Base-by-base conservation (phyloP, 2,329 filamentous ascomycete species). In the Alternaria sp. region DNA sequence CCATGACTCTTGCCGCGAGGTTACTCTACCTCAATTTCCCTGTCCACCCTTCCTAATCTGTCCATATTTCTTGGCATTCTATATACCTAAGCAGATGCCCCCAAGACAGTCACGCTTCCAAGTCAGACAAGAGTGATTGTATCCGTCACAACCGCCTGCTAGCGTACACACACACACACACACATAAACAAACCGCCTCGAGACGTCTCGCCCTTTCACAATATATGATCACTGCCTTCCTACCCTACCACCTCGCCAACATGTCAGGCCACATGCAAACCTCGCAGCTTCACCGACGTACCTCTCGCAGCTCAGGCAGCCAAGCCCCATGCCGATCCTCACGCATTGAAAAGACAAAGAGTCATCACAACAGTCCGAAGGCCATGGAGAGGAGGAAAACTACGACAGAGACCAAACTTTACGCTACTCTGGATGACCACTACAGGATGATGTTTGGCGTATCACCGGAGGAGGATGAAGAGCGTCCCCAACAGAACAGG, bases 401-500 rank as follows among this genome's bases (percentile, higher is more conserved):
- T 3, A 78, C 75, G 6, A 72, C 72, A 2, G 70, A 72, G 36
- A 68, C 70, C 34, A 79, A 77, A 63, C 66, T 75, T 26, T 78
- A 78, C 48, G 75, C 76, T 23, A 77, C 75, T 6, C 62, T 78
- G 7, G 77, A 78, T 48, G 77, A 78, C 59, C 77, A 78, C 52
- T 78, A 72, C 68, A 75, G 75, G 56, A 76, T 78, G 73, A 78
- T 78, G 75, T 78, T 78, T 61, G 77, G 77, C 7, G 64, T 75
- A 28, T 65, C 65, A 42, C 60, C 70, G 31, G 72, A 76, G 31
- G 68, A 72, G 48, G 61, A 51, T 7, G 71, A 74, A 24, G 65
- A 72, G 28, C 68, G 60, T 39, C 68, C 61, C 39, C 67, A 74
- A 49, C 61, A 67, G 33, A 66, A 64, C 49, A 68, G 90, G 40